Percentiles rank a stretch among this genome's conserved stretches.
These are phyloP conservation scores for Trichoderma pleuroti DNA, from an alignment of 2,329 filamentous ascomycete genomes.

Conservation along the genomic window DNA sequence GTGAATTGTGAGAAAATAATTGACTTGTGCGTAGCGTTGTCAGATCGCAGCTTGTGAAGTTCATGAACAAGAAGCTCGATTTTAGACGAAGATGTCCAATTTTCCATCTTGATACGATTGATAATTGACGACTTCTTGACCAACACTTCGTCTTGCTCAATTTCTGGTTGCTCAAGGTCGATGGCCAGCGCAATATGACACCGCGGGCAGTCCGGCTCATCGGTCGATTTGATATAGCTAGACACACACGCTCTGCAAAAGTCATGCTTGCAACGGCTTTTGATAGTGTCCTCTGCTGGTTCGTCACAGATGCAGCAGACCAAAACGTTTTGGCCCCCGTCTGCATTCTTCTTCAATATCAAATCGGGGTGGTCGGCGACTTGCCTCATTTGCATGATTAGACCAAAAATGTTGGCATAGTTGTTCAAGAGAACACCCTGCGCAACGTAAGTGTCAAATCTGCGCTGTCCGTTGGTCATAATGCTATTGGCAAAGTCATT, in stretches of 20 bases:
- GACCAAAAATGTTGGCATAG: constrained; percentile 96
- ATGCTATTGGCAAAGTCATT: constrained; percentile 94
- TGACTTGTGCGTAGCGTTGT: constrained; percentile 91
- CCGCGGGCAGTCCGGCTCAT: constrained; percentile 75
- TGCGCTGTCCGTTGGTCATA: constrained; percentile 84
- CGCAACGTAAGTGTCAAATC: constrained; percentile 94
- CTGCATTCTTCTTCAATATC: constrained; percentile 80
- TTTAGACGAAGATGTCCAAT: constrained; percentile 97
- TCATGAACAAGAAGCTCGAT: constrained; percentile 96
- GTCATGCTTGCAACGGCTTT: constrained; percentile 88
- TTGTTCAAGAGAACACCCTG: constrained; percentile 94
- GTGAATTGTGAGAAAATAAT: constrained; percentile 98
- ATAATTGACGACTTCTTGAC: constrained; percentile 97
- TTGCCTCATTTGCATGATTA: constrained; percentile 99
- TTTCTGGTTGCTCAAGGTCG: constrained; percentile 91
- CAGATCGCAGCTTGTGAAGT: constrained; percentile 83
- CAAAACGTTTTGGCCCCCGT: constrained; percentile 84
- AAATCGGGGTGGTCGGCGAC: constrained; percentile 95
- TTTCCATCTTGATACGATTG: constrained; percentile 97
- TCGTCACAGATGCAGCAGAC: constrained; percentile 97
- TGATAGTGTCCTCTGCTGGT: constrained; percentile 88
- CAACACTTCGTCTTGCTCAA: constrained; percentile 81
- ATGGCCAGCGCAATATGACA: constrained; percentile 89
- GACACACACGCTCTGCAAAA: constrained; percentile 43
- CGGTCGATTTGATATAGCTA: constrained; percentile 68